Evolutionary conservation across 2,329 filamentous ascomycete genomes (phyloP).

Genomic region (Xylariaceae sp.): DNA sequence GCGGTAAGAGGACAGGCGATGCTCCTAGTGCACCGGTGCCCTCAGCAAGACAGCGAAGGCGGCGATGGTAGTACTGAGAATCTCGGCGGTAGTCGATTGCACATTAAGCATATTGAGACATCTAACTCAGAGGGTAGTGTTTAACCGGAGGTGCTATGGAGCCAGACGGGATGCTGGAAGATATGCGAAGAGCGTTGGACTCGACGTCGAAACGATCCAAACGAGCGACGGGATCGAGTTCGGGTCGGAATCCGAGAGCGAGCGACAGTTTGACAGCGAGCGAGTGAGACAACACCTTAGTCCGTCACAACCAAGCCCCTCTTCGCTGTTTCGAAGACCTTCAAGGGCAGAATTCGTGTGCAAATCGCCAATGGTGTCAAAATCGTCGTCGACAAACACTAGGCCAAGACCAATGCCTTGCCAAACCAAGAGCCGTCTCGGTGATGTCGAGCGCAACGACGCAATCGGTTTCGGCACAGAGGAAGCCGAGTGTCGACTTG

Average conservation of each 20-base stretch:
- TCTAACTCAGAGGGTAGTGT: constrained; percentile 11
- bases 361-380: too few relatives aligned
- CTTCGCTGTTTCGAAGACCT: too few relatives aligned
- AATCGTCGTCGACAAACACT: too few relatives aligned
- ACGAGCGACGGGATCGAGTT: constrained; percentile 16
- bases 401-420: too few relatives aligned
- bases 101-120: constrained; percentile 33
- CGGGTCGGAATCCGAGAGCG: constrained; percentile 6
- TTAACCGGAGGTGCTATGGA: constrained; percentile 10
- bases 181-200: background rate
- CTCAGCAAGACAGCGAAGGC: constrained; percentile 26
- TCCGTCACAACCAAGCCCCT: too few relatives aligned
- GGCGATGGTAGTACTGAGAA: constrained; percentile 21
- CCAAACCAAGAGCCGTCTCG: too few relatives aligned
- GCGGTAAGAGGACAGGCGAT: constrained; percentile 22
- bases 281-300: too few relatives aligned
- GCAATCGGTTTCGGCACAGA: too few relatives aligned
- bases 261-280: constrained; percentile 4
- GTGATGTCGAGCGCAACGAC: too few relatives aligned
- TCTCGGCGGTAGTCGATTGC: constrained; percentile 23
- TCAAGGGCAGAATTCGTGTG: too few relatives aligned
- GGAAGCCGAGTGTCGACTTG: too few relatives aligned
- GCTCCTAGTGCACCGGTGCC: constrained; percentile 24
- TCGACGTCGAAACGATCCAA: constrained; percentile 6
- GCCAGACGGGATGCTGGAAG: background rate